Base-by-base conservation (phyloP, 2,329 filamentous ascomycete genomes). In the Aspergillus sp. region DNA sequence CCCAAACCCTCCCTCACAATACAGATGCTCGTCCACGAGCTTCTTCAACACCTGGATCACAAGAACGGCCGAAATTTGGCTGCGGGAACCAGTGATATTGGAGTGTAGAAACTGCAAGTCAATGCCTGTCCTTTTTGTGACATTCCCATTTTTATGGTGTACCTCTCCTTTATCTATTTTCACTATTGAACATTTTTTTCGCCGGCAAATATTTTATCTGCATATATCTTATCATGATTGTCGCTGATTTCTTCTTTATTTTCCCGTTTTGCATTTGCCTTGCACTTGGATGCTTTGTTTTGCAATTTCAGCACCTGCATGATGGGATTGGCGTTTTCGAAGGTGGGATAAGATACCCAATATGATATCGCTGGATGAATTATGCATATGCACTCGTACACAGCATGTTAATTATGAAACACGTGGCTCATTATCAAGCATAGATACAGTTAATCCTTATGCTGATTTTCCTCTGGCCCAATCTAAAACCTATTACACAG, bases 1-100 rank as follows among this genome's bases (percentile, higher is more conserved):
- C 23, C 9, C 27, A 35, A 15, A 4, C 12, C 8, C n/a, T 6
- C 27, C n/a, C 27, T 33, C 45, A 7, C 2, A 35, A 35, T 12
- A 23, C 44, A 17, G 15, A 17, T 31, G 4, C 17, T 6, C 44
- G 24, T 47, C 14, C 15, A 7, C 50, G 23, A 15, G 11, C 23
- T n/a, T 9, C n/a, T 3, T 21, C 50, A 40, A 31, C 23, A 23
- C 21, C 17, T 12, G 9, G 27, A 6, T 31, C 31, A 48, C 31
- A 3, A 15, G 17, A 46, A 40, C n/a, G 19, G 40, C 17, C 11
- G 8, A 31, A 27, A 31, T 17, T 14, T 9, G 21, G 7, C 35
- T 54, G 52, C 44, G 35, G 35, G n/a, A 12, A 35, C 6, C 52
- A 54, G 52, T 54, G 33, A 54, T 54, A 24, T 21, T 19, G 35